phyloP scores from a whole-genome alignment of 2,329 filamentous ascomycete species.

The Verticillium dahliae region DNA sequence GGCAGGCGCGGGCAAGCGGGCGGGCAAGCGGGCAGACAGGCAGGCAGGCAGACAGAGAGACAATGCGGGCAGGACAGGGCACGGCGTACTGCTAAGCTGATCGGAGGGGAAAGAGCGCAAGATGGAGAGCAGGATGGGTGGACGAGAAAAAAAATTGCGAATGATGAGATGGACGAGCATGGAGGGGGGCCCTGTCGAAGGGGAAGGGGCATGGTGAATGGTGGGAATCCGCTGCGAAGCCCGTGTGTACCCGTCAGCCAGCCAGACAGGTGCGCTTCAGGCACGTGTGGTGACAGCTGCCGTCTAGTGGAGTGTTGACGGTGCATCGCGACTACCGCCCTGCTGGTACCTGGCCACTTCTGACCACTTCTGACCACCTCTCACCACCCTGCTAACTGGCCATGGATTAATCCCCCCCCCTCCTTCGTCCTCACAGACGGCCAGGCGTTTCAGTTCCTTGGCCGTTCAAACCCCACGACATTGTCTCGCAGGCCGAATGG shows the following conservation, averaged over 20 bases:
- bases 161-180: neutral
- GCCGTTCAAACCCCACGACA: neutral
- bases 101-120: neutral
- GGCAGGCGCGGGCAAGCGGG: neutral
- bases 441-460: neutral
- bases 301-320: neutral
- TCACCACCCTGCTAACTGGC: neutral
- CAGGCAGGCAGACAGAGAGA: neutral
- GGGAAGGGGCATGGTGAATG: neutral
- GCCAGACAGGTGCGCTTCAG: neutral
- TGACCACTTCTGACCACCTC: neutral
- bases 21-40: neutral
- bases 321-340: neutral
- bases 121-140: neutral
- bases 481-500: neutral
- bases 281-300: neutral
- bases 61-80: neutral
- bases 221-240: neutral
- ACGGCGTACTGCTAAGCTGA: neutral
- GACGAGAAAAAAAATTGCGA: neutral
- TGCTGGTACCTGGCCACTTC: neutral
- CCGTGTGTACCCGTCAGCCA: neutral
- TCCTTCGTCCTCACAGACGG: neutral
- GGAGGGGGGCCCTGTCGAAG: neutral
- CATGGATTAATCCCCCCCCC: neutral